Evolutionary conservation across 1,139 yeast species (phyloP).

Genomic region (Suhomyces bribrorum): DNA sequence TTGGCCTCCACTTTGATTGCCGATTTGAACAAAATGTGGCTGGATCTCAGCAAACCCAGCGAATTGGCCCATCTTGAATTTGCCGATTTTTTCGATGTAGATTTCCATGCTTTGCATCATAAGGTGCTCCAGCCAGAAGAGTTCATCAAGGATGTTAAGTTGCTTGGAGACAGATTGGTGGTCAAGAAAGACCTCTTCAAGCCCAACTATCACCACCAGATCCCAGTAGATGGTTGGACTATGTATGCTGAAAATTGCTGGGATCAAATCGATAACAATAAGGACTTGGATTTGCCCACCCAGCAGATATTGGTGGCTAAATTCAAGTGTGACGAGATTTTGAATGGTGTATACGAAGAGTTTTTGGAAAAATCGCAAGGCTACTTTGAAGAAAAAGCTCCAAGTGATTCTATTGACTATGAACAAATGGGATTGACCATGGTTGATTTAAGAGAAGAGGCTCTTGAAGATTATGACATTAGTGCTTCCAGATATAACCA

Average conservation of each 20-base stretch:
- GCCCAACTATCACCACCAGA: conserved; percentile 73
- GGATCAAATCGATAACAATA: conserved; percentile 90
- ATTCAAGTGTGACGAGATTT: conserved; percentile 91
- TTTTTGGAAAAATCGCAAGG: conserved; percentile 42
- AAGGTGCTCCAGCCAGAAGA: conserved; percentile 77
- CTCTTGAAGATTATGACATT: conserved; percentile 58
- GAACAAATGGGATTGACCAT: conserved; percentile 44
- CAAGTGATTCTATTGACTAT: conserved; percentile 28
- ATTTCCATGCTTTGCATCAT: conserved; percentile 82
- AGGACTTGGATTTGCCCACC: conserved; percentile 93
- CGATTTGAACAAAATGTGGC: conserved; percentile 82
- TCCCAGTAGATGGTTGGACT: conserved; percentile 97
- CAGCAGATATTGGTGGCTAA: conserved; percentile 94
- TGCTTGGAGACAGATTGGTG: conserved; percentile 62
- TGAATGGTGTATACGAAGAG: conserved; percentile 48
- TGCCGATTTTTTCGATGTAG: conserved; percentile 79
- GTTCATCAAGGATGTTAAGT: conserved; percentile 63
- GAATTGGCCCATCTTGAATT: conserved; percentile 55
- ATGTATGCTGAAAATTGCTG: conserved; percentile 88
- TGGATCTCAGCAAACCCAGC: conserved; percentile 68
- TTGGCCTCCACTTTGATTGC: conserved; percentile 65
- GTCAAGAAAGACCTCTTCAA: conserved; percentile 57
- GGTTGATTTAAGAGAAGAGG: conserved; percentile 41
- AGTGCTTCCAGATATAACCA: conserved; percentile 73
- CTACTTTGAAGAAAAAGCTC: conserved; percentile 15